Percentiles rank a stretch among this genome's conserved stretches.
phyloP scores from a whole-genome alignment of 2,329 filamentous ascomycete species.

The Leptosphaerulina australis region DNA sequence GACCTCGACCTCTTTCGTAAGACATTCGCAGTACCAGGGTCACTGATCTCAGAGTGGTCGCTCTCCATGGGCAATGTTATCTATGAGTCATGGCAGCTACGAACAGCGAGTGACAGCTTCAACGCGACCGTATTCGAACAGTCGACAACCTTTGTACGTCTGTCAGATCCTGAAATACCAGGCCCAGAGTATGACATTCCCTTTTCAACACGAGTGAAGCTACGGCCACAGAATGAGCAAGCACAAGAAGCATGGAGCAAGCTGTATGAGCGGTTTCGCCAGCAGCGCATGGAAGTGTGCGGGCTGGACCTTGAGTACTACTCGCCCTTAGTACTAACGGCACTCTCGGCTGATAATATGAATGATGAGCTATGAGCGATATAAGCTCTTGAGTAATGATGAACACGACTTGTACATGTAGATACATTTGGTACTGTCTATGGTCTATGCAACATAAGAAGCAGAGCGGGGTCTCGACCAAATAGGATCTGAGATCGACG shows the following conservation, averaged over 20 bases:
- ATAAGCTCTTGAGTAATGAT: neutral
- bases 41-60: constrained; percentile 49
- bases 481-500: neutral
- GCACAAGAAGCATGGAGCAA: constrained; percentile 57
- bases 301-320: constrained; percentile 58
- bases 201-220: constrained; percentile 48
- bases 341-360: neutral
- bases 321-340: constrained; percentile 31
- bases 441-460: neutral
- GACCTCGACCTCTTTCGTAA: constrained; percentile 45
- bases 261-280: constrained; percentile 57
- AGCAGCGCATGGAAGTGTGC: constrained; percentile 59
- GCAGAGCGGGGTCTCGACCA: neutral
- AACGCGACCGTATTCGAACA: constrained; percentile 53
- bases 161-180: constrained; percentile 56
- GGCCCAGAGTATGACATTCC: constrained; percentile 59
- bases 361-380: constrained; percentile 17
- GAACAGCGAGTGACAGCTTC: constrained; percentile 45
- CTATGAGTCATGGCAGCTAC: constrained; percentile 44
- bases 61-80: constrained; percentile 48
- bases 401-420: neutral
- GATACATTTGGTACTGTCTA: too few species aligned
- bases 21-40: constrained; percentile 37
- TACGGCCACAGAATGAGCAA: constrained; percentile 54
- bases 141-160: constrained; percentile 54